Evolutionary conservation across 768 basidiomycete species (phyloP), one percentile per base, ranked within the genome.

Genomic region (Neoboletus magnificus): DNA sequence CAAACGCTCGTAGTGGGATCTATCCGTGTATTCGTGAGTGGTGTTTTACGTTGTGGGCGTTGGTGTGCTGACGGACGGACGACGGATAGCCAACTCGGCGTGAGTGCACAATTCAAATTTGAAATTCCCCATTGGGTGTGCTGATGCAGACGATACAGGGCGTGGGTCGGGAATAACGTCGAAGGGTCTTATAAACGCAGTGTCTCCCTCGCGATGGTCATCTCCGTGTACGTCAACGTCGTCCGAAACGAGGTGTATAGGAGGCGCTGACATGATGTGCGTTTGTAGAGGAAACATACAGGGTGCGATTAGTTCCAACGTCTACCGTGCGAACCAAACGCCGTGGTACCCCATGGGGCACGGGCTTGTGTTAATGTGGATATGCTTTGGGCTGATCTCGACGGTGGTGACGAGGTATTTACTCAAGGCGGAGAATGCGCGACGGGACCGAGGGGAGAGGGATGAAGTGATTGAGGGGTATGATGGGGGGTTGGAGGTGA

Each of bases 161-260:
- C 79, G 4, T 82, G 79, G 79, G 80, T 82, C 22, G 82, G 83
- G 20, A 88, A 89, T 63, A 90, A 87, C 64, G 77, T 86, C 15
- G 86, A 89, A 70, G 87, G 88, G 15, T 78, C 81, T 3, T 90
- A 89, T 71, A 90, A 90, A 67, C 85, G 88, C 39, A 83, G 83
- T 59, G 85, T 89, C 8, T 76, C 84, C 1, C 72, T 89, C 48
- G 87, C 80, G 6, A 86, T 88, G 85, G 77, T 83, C 4, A 85
- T 87, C 58, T 77, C 80, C 62, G 81, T 82, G 83, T 84, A 55
- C 61, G 82, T 67, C 16, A 22, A 33, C 5, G 15, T 33, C 18
- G 39, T 7, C 13, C n/a, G 13, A 46, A 8, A 18, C 0, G 8
- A 20, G 29, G 4, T 5, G 7, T 9, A 9, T 30, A 11, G 27